Conservation (phyloP, 306 rosid species). For the Cyamopsis tetragonoloba region DNA sequence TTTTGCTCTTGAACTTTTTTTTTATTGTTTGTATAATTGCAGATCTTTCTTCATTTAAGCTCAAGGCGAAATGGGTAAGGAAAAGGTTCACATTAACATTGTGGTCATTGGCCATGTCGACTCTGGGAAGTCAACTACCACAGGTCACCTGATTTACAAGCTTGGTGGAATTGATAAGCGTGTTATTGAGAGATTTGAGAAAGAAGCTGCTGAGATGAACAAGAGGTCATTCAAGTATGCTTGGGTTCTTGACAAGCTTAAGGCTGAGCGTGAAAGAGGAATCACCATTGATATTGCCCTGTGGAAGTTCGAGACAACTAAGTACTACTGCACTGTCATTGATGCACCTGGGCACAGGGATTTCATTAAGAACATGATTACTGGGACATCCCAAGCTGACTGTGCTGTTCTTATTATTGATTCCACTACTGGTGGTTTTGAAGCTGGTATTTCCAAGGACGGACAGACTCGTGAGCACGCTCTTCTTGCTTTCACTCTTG, state of each 20-base stretch:
- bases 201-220: slow-evolving; percentile 97
- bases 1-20: neutral
- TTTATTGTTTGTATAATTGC: neutral
- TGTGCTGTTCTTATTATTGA: slow-evolving; percentile 89
- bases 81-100: slow-evolving; percentile 80
- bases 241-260: slow-evolving; percentile 93
- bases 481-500: slow-evolving; percentile 90
- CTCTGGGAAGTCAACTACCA: slow-evolving; percentile 91
- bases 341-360: slow-evolving; percentile 96
- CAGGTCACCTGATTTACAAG: slow-evolving; percentile 89
- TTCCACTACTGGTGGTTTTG: slow-evolving; percentile 93
- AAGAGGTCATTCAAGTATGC: slow-evolving; percentile 96
- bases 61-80: slow-evolving; percentile 61
- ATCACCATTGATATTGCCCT: slow-evolving; percentile 86
- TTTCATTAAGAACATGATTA: slow-evolving; percentile 89
- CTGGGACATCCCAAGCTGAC: slow-evolving; percentile 90
- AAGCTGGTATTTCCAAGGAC: slow-evolving; percentile 94
- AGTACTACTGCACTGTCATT: slow-evolving; percentile 90
- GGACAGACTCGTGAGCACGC: slow-evolving; percentile 98
- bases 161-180: slow-evolving; percentile 97
- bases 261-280: slow-evolving; percentile 97
- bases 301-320: slow-evolving; percentile 94
- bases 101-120: slow-evolving; percentile 96
- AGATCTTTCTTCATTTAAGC: slow-evolving; percentile 2
- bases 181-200: slow-evolving; percentile 90